phyloP scores from a whole-genome alignment of 441 rosid species.

The Mallotus repandus region DNA sequence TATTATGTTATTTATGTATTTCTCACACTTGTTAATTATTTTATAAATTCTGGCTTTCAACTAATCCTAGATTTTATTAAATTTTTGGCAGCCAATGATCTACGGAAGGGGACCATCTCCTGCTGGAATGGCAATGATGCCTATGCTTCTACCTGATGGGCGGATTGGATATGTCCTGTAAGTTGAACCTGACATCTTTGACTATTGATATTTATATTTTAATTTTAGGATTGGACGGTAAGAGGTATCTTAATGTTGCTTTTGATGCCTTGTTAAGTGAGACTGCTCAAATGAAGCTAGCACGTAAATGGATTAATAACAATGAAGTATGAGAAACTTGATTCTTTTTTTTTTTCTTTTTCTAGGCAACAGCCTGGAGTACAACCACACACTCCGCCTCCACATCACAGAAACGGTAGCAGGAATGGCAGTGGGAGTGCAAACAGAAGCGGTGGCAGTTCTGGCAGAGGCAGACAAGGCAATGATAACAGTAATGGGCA shows the following conservation, averaged over 20 bases:
- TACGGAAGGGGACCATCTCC: slow-evolving; percentile 80
- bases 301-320: background rate
- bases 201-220: background rate
- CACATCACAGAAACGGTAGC: slow-evolving; percentile 32
- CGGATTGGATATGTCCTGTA: slow-evolving; percentile 93
- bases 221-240: background rate
- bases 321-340: background rate
- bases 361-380: slow-evolving; percentile 82
- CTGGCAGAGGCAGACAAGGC: slow-evolving; percentile 40
- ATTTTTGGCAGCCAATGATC: slow-evolving; percentile 67
- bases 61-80: slow-evolving; percentile 7
- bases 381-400: slow-evolving; percentile 35
- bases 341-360: background rate
- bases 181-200: slow-evolving; percentile 28
- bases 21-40: background rate
- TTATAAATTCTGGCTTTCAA: background rate
- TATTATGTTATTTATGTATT: background rate
- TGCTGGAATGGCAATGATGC: slow-evolving; percentile 96
- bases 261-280: background rate
- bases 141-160: slow-evolving; percentile 96
- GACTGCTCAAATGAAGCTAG: background rate
- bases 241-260: background rate
- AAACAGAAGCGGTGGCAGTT: slow-evolving; percentile 34
- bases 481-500: slow-evolving; percentile 39
- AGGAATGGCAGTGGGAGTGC: slow-evolving; percentile 32